phyloP scores from a whole-genome alignment of 2,329 filamentous ascomycete genomes.

The Clonostachys sp. region DNA sequence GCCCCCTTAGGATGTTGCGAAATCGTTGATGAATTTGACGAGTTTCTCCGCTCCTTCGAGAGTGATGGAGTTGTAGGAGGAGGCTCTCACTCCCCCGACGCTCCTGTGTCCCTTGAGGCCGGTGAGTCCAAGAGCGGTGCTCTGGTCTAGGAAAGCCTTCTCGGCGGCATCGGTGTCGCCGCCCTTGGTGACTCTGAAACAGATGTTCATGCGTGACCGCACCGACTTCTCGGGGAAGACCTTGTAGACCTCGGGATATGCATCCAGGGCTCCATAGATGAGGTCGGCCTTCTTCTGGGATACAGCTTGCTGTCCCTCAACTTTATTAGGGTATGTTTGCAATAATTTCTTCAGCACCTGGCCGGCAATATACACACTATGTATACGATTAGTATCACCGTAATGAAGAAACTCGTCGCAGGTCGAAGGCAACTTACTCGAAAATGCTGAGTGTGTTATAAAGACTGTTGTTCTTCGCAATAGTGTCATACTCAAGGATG shows the following conservation, averaged over 20 bases:
- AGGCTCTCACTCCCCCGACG: slow-evolving; percentile 80
- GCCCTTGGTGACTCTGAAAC: slow-evolving; percentile 67
- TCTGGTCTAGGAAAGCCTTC: slow-evolving; percentile 73
- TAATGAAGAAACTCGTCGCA: too few species aligned
- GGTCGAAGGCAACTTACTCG: slow-evolving; percentile 43
- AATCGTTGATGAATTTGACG: slow-evolving; percentile 54
- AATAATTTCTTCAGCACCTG: slow-evolving; percentile 79
- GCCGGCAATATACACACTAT: slow-evolving; percentile 81
- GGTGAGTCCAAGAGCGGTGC: slow-evolving; percentile 62
- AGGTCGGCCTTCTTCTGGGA: slow-evolving; percentile 69
- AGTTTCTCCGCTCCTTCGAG: slow-evolving; percentile 64
- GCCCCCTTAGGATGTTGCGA: slow-evolving; percentile 29
- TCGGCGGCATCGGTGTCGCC: slow-evolving; percentile 66
- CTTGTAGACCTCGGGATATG: slow-evolving; percentile 66
- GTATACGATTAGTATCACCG: slow-evolving; percentile 3
- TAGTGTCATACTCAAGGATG: slow-evolving; percentile 76
- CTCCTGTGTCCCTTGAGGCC: slow-evolving; percentile 87
- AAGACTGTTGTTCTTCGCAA: slow-evolving; percentile 88
- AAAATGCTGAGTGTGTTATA: slow-evolving; percentile 98
- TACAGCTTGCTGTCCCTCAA: slow-evolving; percentile 71
- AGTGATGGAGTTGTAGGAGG: slow-evolving; percentile 85
- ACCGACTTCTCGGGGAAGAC: slow-evolving; percentile 71
- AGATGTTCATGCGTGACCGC: slow-evolving; percentile 92
- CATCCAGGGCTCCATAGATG: slow-evolving; percentile 76
- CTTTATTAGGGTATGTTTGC: slow-evolving; percentile 58